Evolutionary conservation across 352 stramenopile genomes (phyloP), one percentile per base, ranked within the genome.

Genomic region (Phytophthora agathidicida): DNA sequence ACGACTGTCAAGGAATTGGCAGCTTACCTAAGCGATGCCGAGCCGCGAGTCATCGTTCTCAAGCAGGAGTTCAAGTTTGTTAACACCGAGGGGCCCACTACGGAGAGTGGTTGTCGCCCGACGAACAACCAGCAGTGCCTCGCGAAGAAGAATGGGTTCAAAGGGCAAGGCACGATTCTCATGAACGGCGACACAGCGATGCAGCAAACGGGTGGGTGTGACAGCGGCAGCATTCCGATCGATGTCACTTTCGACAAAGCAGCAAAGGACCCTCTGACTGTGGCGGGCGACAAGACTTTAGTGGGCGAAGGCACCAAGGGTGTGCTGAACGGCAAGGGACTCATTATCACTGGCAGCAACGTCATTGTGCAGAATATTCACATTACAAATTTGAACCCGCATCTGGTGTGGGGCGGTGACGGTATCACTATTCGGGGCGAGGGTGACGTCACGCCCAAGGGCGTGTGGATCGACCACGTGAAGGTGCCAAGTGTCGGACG

Each of bases 281-380:
- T 73, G 0, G 30, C 22, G 1, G 60, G 63, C 26, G 22, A 71
- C 20, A 76, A 76, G 50, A 73, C 68, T 7, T 38, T 76, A 13
- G 24, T 54, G 8, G 68, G 68, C 8, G 49, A 61, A 19, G 63
- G 68, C 32, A 66, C 49, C 10, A 71, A 48, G 9, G 68, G 67
- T 26, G 62, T 73, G 2, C 30, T 76, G 10, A 65, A 65, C 10
- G 64, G 62, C 36, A 76, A 76, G 30, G 62, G 67, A 35, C 46
- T 73, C 26, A 19, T 30, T 3, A 62, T 75, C 19, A 9, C 27
- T 9, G 64, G 56, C 24, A 52, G 44, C 36, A 77, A 74, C 43
- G 54, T 77, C 3, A 76, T 76, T 19, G 23, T 76, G 14, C 64
- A 76, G 38, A 73, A 76, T 20, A 65, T 76, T 27, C 62, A 76